Evolutionary conservation across 164 flowering plant genomes (phyloP).

Genomic region (Cinnamomum micranthum): DNA sequence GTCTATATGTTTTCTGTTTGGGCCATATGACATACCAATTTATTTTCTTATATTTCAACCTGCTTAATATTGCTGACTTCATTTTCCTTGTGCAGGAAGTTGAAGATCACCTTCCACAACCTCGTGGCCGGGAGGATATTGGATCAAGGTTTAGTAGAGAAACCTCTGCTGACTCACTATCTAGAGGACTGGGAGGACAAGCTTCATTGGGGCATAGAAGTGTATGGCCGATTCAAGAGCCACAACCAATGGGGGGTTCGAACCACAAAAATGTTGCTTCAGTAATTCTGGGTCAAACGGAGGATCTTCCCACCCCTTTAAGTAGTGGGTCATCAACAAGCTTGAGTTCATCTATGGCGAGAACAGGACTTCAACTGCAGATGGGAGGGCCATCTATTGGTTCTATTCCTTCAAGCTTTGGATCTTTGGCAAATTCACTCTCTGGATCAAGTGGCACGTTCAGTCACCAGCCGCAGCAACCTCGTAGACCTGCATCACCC

Average conservation of each 20-base stretch:
- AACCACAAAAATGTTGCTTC: conserved; percentile 17
- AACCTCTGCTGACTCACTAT: conserved; percentile 38
- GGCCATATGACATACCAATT: too few species aligned
- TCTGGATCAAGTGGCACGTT: conserved; percentile 27
- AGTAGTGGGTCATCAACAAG: conserved; percentile 26
- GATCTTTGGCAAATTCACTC: conserved; percentile 16
- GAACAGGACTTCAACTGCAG: conserved; percentile 28
- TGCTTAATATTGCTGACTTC: not conserved
- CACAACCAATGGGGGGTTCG: conserved; percentile 23
- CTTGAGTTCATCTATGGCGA: conserved; percentile 28
- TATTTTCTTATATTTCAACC: too few species aligned
- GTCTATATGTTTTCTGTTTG: too few species aligned
- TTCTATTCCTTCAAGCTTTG: conserved; percentile 22
- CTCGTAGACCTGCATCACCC: conserved; percentile 38
- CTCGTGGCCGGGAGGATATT: conserved; percentile 25
- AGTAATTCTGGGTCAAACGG: conserved; percentile 26
- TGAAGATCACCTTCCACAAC: conserved; percentile 28
- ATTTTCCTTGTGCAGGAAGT: conserved; percentile 38
- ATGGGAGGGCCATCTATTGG: conserved; percentile 12
- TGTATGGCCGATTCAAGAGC: conserved; percentile 15
- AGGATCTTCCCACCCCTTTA: conserved; percentile 24
- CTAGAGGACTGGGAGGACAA: conserved; percentile 33
- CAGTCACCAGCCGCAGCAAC: conserved; percentile 34
- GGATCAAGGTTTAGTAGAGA: conserved; percentile 45
- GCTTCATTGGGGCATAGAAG: conserved; percentile 24